Percentiles rank a stretch among this genome's conserved stretches.
Evolutionary conservation across 1,284 basidiomycete genomes (phyloP).

Genomic region (Tremellales sp.): DNA sequence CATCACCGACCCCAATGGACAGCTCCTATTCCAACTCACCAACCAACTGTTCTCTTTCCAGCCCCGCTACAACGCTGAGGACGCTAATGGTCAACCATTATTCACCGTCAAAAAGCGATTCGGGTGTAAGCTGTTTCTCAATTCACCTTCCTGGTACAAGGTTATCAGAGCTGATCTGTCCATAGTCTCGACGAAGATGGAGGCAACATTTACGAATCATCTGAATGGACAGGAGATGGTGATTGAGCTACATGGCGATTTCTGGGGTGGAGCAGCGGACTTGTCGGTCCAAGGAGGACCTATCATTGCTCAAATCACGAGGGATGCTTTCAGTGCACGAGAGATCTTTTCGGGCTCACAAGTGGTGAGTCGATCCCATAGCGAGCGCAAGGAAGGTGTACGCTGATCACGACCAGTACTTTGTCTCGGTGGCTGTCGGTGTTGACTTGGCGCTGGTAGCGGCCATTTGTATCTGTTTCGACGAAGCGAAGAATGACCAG

Average conservation of each 20-base stretch:
- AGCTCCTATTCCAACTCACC: constrained; percentile 34
- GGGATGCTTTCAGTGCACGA: constrained; percentile 31
- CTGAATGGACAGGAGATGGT: constrained; percentile 20
- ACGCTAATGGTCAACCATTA: constrained; percentile 27
- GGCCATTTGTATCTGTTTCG: constrained; percentile 49
- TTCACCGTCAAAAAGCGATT: constrained; percentile 36
- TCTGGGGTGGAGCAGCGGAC: constrained; percentile 39
- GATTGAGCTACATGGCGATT: constrained; percentile 37
- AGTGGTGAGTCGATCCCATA: constrained; percentile 31
- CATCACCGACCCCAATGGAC: constrained; percentile 36
- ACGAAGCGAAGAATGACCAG: constrained; percentile 43
- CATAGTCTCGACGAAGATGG: constrained; percentile 41
- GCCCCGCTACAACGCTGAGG: constrained; percentile 33
- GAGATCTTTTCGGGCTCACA: constrained; percentile 39
- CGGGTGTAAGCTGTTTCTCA: constrained; percentile 22
- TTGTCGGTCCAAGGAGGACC: constrained; percentile 29
- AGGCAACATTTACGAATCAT: constrained; percentile 34
- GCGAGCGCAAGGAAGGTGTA: neutral
- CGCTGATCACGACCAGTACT: constrained; percentile 28
- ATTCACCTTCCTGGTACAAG: neutral
- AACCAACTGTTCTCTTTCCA: constrained; percentile 35
- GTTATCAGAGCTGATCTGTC: neutral
- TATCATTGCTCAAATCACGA: constrained; percentile 38
- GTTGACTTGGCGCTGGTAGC: constrained; percentile 50
- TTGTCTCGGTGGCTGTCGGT: constrained; percentile 46